These are phyloP conservation scores for Penicillium simplicissimum DNA, from an alignment of 495 filamentous ascomycete species.

Conservation along the genomic window DNA sequence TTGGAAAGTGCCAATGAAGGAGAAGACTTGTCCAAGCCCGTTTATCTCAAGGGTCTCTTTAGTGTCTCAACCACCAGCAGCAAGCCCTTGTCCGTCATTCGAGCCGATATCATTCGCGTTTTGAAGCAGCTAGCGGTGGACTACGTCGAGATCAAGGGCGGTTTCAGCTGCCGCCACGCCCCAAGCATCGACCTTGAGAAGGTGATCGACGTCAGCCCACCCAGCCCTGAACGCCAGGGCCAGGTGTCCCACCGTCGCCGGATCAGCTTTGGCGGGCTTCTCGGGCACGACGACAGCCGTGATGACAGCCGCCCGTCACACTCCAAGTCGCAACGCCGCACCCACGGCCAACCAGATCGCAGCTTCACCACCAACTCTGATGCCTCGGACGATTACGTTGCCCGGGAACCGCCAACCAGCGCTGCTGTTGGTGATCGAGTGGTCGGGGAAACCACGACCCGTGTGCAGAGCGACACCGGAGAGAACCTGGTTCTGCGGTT, in stretches of 20 bases:
- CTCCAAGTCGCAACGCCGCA: slow-evolving; percentile 36
- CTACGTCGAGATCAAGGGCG: slow-evolving; percentile 87
- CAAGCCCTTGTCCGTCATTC: slow-evolving; percentile 80
- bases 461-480: slow-evolving; percentile 83
- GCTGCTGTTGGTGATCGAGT: slow-evolving; percentile 48
- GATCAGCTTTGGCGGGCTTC: slow-evolving; percentile 79
- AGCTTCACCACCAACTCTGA: slow-evolving; percentile 78
- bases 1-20: slow-evolving; percentile 56
- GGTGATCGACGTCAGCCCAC: slow-evolving; percentile 57
- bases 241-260: slow-evolving; percentile 67
- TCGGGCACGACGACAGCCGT: slow-evolving; percentile 57
- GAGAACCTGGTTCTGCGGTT: slow-evolving; percentile 80
- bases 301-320: slow-evolving; percentile 36
- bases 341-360: slow-evolving; percentile 57
- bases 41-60: slow-evolving; percentile 96
- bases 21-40: slow-evolving; percentile 73
- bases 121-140: slow-evolving; percentile 85
- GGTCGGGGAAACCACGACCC: slow-evolving; percentile 78
- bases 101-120: slow-evolving; percentile 89
- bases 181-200: slow-evolving; percentile 88
- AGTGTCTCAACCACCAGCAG: slow-evolving; percentile 96
- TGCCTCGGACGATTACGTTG: slow-evolving; percentile 69
- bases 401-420: slow-evolving; percentile 36
- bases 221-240: slow-evolving; percentile 55
- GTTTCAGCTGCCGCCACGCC: slow-evolving; percentile 83